Conservation (phyloP, 192 early-diverging fungal species). For the Martensiomyces pterosporus region DNA sequence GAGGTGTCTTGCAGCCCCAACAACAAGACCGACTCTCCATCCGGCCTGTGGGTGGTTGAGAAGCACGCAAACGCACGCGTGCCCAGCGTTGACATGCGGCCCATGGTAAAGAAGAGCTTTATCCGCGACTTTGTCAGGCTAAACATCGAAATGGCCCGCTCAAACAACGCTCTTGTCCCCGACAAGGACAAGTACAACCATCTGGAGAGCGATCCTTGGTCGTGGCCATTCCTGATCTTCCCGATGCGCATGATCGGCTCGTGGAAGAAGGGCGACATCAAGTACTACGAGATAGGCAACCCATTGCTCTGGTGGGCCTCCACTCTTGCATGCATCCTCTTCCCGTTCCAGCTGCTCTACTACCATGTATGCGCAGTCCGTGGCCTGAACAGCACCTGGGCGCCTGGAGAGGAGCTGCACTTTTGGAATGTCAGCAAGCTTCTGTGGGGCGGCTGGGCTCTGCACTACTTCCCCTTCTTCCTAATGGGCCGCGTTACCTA, state of each 20-base stretch:
- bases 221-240: conserved; percentile 81
- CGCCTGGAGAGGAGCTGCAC: conserved; percentile 38
- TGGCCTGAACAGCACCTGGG: conserved; percentile 1
- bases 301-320: conserved; percentile 78
- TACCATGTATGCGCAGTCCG: conserved; percentile 16
- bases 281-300: conserved; percentile 90
- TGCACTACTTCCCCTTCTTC: conserved; percentile 90
- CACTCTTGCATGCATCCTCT: conserved; percentile 20
- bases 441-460: conserved; percentile 70
- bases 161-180: conserved; percentile 40
- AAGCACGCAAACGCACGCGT: conserved; percentile 10
- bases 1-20: conserved; percentile 93
- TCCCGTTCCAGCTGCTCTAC: conserved; percentile 11
- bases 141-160: conserved; percentile 33
- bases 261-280: conserved; percentile 58
- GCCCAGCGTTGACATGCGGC: conserved; percentile 18
- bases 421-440: conserved; percentile 64
- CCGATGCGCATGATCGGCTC: conserved; percentile 88
- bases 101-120: conserved; percentile 8
- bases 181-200: conserved; percentile 46
- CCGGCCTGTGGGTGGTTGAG: conserved; percentile 46
- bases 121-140: conserved; percentile 24
- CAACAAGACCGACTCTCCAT: conserved; percentile 23
- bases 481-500: conserved; percentile 84
- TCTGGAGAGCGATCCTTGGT: conserved; percentile 56